Base-by-base conservation (phyloP, 2,329 filamentous ascomycete genomes). In the Venturia carpophila region DNA sequence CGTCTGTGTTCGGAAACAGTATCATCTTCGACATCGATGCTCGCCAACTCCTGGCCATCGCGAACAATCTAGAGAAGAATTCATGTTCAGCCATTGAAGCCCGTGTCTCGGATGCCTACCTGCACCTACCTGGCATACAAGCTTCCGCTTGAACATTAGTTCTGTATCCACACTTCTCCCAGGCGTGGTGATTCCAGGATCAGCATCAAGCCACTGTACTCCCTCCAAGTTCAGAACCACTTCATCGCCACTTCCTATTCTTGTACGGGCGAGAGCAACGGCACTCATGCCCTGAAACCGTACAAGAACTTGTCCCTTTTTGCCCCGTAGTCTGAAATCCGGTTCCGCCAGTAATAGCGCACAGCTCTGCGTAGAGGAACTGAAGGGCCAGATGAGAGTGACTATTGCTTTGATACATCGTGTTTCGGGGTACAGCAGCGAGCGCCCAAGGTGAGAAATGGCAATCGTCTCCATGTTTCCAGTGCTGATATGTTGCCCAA, bases 331-430 rank as follows among this genome's bases (percentile, higher is more conserved):
- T 60, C 90, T 88, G 71, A 92, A 89, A 74, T 97, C 91, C 58
- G 87, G 86, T 71, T 97, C 92, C 58, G 90, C 90, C 42, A 97
- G 83, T 24, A 95, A 83, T 62, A 97, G 87, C 34, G 91, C 88
- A 69, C 92, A 83, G 47, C 86, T 86, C 64, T 83, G 84, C 39
- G 84, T 88, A 34, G 91, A 85, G 27, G 88, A 89, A 68, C 90
- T 96, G 75, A 91, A 97, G 0, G 93, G 93, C 92, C 93, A 97
- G 66, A 91, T 87, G 43, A 97, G 85, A 10, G 91, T 93, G 27
- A 97, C 85, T 19, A 89, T 80, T 47, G 90, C 92, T 66, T 84
- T 82, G 41, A 96, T 73, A 24, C 73, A 70, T 68, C 73, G 73
- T 21, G 72, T 71, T 24, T 73, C 70, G 64, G 39, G 41, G 64